Evolutionary conservation across 208 protist species (phyloP), one percentile per base, ranked within the genome.

Genomic region (Blastocrithidia nonstop): DNA sequence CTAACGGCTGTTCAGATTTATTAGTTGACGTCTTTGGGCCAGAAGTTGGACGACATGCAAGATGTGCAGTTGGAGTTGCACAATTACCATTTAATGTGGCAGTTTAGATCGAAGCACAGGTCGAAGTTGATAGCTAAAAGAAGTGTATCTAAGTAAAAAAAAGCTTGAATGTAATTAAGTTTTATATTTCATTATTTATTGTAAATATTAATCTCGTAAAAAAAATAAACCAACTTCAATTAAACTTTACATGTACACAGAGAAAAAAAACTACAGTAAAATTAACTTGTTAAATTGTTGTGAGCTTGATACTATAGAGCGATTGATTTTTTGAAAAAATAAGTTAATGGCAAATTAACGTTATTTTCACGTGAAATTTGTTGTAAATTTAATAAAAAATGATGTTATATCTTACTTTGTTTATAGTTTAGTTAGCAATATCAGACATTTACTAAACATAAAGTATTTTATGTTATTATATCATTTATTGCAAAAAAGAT

Each of bases 1-100:
- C 75, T 17, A 80, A 89, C 61, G 79, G 79, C 43, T 72, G 57
- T 51, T 89, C 79, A 4, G 75, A 89, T 40, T 31, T 86, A 28
- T 62, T 89, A 16, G 58, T 74, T 3, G 48, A 55, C 24, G 72
- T 83, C 0, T 80, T 89, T 46, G 79, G 79, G 16, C 53, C 56
- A 28, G 61, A 71, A 25, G 61, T 80, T 32, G 79, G 79, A 29
- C 58, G 62, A 35, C 79, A 89, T 53, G 68, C 79, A 1, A 67
- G 79, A 17, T 79, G 58, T 45, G 79, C 79, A 27, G 62, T 89
- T 43, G 79, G 79, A 36, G 60, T 81, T 23, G 59, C 71, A 8
- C 62, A 73, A 48, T 63, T 89, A 45, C 79, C 79, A 19, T 65
- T 89, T 35, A 71, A 67, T 32, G 57, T 46, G 1, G 54, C 69